phyloP scores from a whole-genome alignment of 495 filamentous ascomycete genomes.

The Penicillium psychrofluorescens region DNA sequence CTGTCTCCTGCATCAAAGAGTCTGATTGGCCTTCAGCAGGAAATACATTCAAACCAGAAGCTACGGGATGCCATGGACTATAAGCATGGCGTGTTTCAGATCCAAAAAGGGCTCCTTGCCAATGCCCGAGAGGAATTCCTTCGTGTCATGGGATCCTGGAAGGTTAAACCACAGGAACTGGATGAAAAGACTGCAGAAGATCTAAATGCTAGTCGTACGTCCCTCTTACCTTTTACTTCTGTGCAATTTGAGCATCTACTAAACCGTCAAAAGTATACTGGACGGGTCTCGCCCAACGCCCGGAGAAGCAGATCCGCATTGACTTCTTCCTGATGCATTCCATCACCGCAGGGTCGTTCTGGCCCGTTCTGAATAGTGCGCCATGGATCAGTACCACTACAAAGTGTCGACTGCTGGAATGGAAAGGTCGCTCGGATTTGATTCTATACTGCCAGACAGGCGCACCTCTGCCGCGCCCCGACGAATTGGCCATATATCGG shows the following conservation, averaged over 20 bases:
- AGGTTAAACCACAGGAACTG: constrained; percentile 10
- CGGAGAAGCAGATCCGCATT: constrained; percentile 22
- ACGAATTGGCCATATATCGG: constrained; percentile 13
- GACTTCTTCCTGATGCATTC: constrained; percentile 39
- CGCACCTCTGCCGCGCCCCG: constrained; percentile 6
- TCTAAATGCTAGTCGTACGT: constrained; percentile 15
- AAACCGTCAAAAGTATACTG: constrained; percentile 9
- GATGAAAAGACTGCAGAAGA: constrained; percentile 22
- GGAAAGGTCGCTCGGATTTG: constrained; percentile 28
- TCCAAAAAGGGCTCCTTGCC: constrained; percentile 10
- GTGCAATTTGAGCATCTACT: too few relatives aligned
- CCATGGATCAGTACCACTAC: constrained; percentile 20
- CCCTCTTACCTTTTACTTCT: background rate
- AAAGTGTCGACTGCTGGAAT: constrained; percentile 26
- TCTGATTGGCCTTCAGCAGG: constrained; percentile 7
- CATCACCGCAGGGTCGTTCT: constrained; percentile 25
- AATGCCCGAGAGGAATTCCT: constrained; percentile 15
- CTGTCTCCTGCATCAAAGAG: background rate
- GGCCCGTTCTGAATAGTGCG: constrained; percentile 16
- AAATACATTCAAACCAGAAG: constrained; percentile 4
- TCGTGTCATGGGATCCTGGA: constrained; percentile 11
- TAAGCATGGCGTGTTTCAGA: constrained; percentile 7
- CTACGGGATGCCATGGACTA: constrained; percentile 18
- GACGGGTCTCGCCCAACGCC: constrained; percentile 16
- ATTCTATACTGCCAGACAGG: constrained; percentile 25